Percentiles rank a stretch among this genome's conserved stretches.
phyloP scores from a whole-genome alignment of 2,329 filamentous ascomycete species.

The Penicillium sclerotigenum region DNA sequence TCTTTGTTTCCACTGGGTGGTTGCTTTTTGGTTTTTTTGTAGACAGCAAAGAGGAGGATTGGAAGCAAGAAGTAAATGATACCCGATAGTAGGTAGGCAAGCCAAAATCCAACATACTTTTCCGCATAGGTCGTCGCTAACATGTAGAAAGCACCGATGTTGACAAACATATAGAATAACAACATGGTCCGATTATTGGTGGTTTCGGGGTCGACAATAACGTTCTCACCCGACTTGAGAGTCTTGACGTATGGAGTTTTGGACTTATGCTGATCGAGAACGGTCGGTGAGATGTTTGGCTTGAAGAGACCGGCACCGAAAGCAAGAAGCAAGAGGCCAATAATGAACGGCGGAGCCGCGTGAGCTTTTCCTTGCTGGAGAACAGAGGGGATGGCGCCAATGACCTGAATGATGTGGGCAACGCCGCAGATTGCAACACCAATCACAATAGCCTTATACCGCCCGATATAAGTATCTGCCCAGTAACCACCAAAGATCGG shows the following conservation, averaged over 20 bases:
- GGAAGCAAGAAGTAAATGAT: constrained; percentile 40
- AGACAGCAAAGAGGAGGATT: constrained; percentile 31
- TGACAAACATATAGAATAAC: constrained; percentile 35
- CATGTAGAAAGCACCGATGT: constrained; percentile 35
- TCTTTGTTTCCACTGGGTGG: constrained; percentile 28
- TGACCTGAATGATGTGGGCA: constrained; percentile 18
- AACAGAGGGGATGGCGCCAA: constrained; percentile 42
- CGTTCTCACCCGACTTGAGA: constrained; percentile 44
- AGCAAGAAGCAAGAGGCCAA: constrained; percentile 40
- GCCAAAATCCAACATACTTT: constrained; percentile 17
- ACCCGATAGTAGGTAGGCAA: constrained; percentile 28
- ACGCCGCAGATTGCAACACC: constrained; percentile 39
- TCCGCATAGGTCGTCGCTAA: constrained; percentile 42
- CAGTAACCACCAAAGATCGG: constrained; percentile 48
- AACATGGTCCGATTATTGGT: constrained; percentile 41
- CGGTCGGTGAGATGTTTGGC: constrained; percentile 19
- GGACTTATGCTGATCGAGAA: not conserved
- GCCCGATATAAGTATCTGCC: constrained; percentile 19
- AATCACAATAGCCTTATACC: constrained; percentile 35
- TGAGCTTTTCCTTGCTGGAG: constrained; percentile 32
- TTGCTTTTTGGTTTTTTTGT: constrained; percentile 33
- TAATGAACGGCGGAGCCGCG: constrained; percentile 39
- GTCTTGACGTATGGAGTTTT: constrained; percentile 41
- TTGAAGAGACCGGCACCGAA: constrained; percentile 42
- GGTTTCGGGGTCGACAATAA: constrained; percentile 48